These are phyloP conservation scores for Neurospora tetrasperma DNA, from an alignment of 495 filamentous ascomycete species.

Conservation along the genomic window DNA sequence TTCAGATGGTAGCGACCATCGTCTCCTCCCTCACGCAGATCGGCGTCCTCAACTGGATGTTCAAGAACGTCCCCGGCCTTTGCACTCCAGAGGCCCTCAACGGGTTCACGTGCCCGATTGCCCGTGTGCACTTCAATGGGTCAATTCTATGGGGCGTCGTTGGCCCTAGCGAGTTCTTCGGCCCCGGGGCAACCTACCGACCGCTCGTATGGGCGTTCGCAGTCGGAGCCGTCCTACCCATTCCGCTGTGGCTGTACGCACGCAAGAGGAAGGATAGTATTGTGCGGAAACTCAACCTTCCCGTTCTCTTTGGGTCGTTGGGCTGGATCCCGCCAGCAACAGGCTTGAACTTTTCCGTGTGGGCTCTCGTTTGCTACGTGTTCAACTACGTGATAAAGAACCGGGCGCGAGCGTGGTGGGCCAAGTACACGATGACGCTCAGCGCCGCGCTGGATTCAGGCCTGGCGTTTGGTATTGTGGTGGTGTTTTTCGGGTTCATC, in stretches of 20 bases:
- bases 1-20: conserved; percentile 73
- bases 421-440: conserved; percentile 82
- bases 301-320: conserved; percentile 62
- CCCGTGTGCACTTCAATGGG: conserved; percentile 82
- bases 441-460: conserved; percentile 75
- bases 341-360: conserved; percentile 73
- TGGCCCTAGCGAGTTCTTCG: conserved; percentile 69
- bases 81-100: conserved; percentile 72
- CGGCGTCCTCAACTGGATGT: conserved; percentile 83
- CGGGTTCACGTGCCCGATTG: conserved; percentile 80
- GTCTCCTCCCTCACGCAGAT: conserved; percentile 74
- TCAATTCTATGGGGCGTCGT: conserved; percentile 85
- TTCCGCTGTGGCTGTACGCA: conserved; percentile 55
- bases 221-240: conserved; percentile 58
- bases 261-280: conserved; percentile 36
- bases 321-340: conserved; percentile 81
- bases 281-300: conserved; percentile 57
- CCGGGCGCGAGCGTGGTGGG: conserved; percentile 65
- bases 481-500: conserved; percentile 74
- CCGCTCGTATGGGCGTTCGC: conserved; percentile 67
- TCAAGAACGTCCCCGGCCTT: conserved; percentile 59
- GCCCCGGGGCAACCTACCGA: conserved; percentile 57
- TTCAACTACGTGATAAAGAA: conserved; percentile 69
- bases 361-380: conserved; percentile 69
- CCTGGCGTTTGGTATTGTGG: conserved; percentile 64